Base-by-base conservation (phyloP, 371 early-diverging fungal genomes). In the Actinomortierella wolfii region DNA sequence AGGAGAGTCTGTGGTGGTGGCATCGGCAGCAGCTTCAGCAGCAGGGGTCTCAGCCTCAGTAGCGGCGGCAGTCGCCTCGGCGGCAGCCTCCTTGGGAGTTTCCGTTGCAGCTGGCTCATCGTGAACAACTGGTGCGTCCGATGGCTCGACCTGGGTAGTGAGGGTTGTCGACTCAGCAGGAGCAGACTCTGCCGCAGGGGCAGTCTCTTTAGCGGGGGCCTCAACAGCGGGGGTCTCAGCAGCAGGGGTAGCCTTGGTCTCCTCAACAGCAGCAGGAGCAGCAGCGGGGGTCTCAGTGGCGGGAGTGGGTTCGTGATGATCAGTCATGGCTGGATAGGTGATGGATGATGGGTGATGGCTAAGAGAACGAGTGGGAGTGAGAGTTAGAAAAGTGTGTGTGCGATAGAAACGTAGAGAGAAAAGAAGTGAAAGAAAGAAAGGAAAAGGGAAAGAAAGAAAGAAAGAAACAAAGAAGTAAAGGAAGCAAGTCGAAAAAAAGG, bases 101-200 rank as follows among this genome's bases (percentile, higher is more conserved):
- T 34, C 34, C 11, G 34, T 34, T 20, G 8, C 47, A 11, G 43
- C 34, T 20, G 54, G 49, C 3, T 57, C 56, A 24, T 59, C 64
- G 44, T 67, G 50, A 51, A 53, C 17, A 40, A 64, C 73, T 17
- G 73, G 73, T 15, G 61, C 67, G 46, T 71, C 73, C 13, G 66
- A 66, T 11, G 73, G 59, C 42, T 71, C 73, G 40, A 66, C 73
- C 17, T 56, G 54, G 48, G 71, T 61, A 8, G 64, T 60, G 52
- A 70, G 60, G 11, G 65, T 64, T 28, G 59, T 25, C 56, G 61
- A 61, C 18, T 51, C 24, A 15, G 60, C 55, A 24, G 42, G 56
- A 20, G 60, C n/a, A 7, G 56, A 47, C 17, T 56, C 50, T 29
- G 40, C 53, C 23, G 51, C 24, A 26, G 58, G 24, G 14, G 51